Conservation (phyloP, 2,329 filamentous ascomycete genomes). For the Colletotrichum sojae region DNA sequence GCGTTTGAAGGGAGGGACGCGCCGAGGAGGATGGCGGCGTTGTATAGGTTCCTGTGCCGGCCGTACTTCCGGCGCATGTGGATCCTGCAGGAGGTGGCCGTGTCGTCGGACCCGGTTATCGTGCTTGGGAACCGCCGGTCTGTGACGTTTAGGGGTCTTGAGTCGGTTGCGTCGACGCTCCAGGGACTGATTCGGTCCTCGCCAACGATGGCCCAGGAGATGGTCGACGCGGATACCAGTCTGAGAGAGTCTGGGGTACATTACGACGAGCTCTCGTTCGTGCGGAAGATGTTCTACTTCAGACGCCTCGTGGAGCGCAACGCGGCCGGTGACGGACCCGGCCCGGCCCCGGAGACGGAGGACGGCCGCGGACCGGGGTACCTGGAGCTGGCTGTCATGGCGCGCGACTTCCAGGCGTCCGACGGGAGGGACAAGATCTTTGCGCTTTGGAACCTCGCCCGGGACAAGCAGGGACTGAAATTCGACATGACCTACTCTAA, state of each 20-base stretch:
- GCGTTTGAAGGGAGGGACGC: neutral
- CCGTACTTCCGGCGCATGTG: conserved; percentile 7
- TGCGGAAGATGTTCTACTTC: conserved; percentile 3
- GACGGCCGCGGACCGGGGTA: neutral
- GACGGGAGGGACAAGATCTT: conserved; percentile 7
- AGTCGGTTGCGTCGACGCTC: conserved; percentile 1
- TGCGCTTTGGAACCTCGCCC: neutral
- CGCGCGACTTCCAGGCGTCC: conserved; percentile 14
- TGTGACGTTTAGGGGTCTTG: neutral
- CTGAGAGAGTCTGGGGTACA: neutral
- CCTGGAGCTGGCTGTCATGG: neutral
- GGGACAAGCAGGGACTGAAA: neutral
- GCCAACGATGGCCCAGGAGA: neutral
- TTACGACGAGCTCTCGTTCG: neutral
- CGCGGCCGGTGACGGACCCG: neutral
- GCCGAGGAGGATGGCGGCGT: neutral
- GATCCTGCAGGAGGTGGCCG: conserved; percentile 5
- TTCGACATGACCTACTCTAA: neutral
- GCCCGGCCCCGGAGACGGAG: no score
- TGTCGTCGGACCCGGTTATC: neutral
- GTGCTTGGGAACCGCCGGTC: neutral
- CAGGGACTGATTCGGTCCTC: neutral
- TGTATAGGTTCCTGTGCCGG: conserved; percentile 1
- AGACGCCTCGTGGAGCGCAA: neutral
- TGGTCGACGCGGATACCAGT: neutral